phyloP scores from a whole-genome alignment of 208 protist species.

The Crithidia sp. region DNA sequence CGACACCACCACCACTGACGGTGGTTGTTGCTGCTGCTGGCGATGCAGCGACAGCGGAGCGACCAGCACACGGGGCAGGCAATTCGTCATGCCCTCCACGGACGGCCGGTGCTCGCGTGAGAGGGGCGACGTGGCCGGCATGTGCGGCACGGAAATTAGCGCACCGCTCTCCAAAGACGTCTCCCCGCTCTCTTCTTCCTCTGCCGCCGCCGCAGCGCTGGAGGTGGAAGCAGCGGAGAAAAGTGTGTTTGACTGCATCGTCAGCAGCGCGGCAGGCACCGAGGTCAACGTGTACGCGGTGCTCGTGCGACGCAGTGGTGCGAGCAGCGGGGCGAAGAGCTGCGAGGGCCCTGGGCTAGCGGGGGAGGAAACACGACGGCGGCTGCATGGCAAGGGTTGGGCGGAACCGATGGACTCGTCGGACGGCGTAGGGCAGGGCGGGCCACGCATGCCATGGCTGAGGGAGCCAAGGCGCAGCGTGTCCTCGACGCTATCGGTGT shows the following conservation, averaged over 20 bases:
- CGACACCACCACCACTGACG: neutral
- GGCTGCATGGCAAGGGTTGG: neutral
- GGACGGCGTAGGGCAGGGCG: slow-evolving; percentile 27
- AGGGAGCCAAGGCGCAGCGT: slow-evolving; percentile 9
- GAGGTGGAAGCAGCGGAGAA: slow-evolving; percentile 1
- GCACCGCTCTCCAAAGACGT: neutral
- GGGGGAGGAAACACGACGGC: slow-evolving; percentile 1
- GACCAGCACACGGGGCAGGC: neutral
- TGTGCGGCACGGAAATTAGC: neutral
- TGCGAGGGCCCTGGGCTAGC: slow-evolving; percentile 43
- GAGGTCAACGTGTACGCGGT: slow-evolving; percentile 31
- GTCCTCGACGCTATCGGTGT: neutral
- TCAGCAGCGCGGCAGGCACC: neutral
- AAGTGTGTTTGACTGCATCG: slow-evolving; percentile 7
- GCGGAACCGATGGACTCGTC: slow-evolving; percentile 4
- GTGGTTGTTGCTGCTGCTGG: neutral
- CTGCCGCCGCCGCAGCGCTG: neutral
- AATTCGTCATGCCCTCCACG: neutral
- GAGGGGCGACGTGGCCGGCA: neutral
- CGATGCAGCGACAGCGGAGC: neutral
- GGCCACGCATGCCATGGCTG: slow-evolving; percentile 37
- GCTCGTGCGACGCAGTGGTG: slow-evolving; percentile 18
- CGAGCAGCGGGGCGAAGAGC: slow-evolving; percentile 37
- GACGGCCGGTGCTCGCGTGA: neutral
- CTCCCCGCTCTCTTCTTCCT: neutral